phyloP scores from a whole-genome alignment of 2,329 filamentous ascomycete species.

The Hirsutella thompsonii region DNA sequence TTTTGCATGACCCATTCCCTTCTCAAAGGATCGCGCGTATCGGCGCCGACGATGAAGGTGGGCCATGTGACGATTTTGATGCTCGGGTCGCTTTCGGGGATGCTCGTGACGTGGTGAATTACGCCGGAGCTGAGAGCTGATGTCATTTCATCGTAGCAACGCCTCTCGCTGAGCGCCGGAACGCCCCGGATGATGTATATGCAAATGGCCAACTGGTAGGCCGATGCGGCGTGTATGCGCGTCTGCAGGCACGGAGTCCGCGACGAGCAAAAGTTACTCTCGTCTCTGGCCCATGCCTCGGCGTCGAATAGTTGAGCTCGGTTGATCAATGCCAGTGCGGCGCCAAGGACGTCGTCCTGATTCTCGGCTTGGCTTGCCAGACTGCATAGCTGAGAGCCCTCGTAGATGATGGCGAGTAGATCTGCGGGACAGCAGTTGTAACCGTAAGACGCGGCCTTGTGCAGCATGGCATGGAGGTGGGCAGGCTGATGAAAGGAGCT shows the following conservation, averaged over 20 bases:
- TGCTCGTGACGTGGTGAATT: constrained; percentile 30
- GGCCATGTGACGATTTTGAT: constrained; percentile 46
- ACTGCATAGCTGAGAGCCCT: constrained; percentile 27
- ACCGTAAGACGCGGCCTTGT: constrained; percentile 27
- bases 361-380: constrained; percentile 15
- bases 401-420: constrained; percentile 29
- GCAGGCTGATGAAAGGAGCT: constrained; percentile 22
- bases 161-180: constrained; percentile 13
- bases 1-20: constrained; percentile 36
- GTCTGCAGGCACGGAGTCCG: constrained; percentile 20
- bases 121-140: constrained; percentile 29
- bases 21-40: constrained; percentile 26
- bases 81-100: constrained; percentile 35
- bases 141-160: constrained; percentile 14
- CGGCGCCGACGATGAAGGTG: constrained; percentile 41
- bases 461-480: constrained; percentile 23
- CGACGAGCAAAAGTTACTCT: constrained; percentile 19
- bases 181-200: constrained; percentile 31
- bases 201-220: constrained; percentile 29
- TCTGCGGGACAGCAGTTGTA: constrained; percentile 33
- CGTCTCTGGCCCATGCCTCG: constrained; percentile 24
- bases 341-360: constrained; percentile 9
- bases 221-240: constrained; percentile 26
- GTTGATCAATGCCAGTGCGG: constrained; percentile 20
- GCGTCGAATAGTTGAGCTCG: constrained; percentile 27